Percentiles rank a stretch among this genome's conserved stretches.
Evolutionary conservation across 192 early-diverging fungal genomes (phyloP).

Genomic region (Pecoramyces ruminantium): DNA sequence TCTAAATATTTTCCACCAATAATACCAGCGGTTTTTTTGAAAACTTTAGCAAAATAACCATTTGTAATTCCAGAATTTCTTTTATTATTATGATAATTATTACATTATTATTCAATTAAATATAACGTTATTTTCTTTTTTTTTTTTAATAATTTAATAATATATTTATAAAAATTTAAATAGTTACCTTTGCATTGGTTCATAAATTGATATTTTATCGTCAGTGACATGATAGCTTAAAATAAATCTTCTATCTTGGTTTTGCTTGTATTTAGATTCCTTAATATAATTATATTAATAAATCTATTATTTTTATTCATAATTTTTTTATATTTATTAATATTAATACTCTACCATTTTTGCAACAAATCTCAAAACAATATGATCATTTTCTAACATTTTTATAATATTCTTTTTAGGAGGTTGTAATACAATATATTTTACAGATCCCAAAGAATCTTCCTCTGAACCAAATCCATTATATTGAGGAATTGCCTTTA

Average conservation of each 20-base stretch:
- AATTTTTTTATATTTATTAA: too few species aligned
- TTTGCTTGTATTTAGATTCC: conserved; percentile 45
- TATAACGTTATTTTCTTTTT: too few species aligned
- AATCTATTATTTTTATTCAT: too few species aligned
- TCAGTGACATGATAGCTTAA: conserved; percentile 38
- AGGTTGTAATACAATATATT: conserved; percentile 39
- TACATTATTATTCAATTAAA: too few species aligned
- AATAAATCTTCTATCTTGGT: conserved; percentile 35
- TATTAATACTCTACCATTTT: too few species aligned
- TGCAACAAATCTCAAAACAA: conserved; percentile 39
- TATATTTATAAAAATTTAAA: too few species aligned
- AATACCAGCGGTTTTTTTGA: conserved; percentile 31
- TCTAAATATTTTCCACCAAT: conserved; percentile 49
- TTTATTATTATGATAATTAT: background rate
- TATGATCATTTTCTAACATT: conserved; percentile 46
- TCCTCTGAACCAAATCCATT: conserved; percentile 46
- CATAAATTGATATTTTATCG: conserved; percentile 48
- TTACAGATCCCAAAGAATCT: conserved; percentile 34
- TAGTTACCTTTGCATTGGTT: conserved; percentile 41
- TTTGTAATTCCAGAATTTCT: background rate
- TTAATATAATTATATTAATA: conserved; percentile 13
- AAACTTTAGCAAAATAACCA: background rate
- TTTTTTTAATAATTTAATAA: too few species aligned
- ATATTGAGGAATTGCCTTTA: conserved; percentile 18
- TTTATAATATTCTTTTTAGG: conserved; percentile 51